phyloP scores from a whole-genome alignment of 75 land plant species.

The Selaginella tamariscina region DNA sequence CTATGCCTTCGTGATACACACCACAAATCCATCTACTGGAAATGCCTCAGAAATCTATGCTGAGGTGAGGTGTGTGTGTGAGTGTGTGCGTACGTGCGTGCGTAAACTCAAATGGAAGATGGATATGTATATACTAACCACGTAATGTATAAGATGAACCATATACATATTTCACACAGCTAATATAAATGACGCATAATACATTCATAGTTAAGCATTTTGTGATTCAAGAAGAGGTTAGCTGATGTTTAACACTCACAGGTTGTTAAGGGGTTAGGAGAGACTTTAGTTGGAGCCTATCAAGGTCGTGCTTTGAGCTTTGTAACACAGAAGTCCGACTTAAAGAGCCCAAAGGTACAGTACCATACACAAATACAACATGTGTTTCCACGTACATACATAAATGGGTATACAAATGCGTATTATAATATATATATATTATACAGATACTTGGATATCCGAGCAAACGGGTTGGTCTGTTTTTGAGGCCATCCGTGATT shows the following conservation, averaged over 20 bases:
- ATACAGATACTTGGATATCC: constrained; percentile 60
- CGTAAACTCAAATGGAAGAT: no score
- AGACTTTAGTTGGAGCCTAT: constrained; percentile 96
- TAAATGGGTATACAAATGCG: background rate
- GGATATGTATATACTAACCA: no score
- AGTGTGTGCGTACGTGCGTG: no score
- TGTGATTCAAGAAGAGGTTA: no score
- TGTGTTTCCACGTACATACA: no score
- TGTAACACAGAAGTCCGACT: constrained; percentile 59
- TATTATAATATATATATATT: no score
- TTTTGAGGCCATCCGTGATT: constrained; percentile 72
- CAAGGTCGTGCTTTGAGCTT: constrained; percentile 97
- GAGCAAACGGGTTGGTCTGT: constrained; percentile 89
- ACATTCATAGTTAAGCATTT: background rate
- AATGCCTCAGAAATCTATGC: constrained; percentile 97
- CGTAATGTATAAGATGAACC: no score
- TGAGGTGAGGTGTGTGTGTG: constrained; percentile 70
- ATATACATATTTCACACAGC: no score
- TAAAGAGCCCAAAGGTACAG: constrained; percentile 65
- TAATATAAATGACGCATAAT: background rate
- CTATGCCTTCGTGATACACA: constrained; percentile 98
- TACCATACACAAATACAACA: no score
- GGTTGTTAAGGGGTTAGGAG: constrained; percentile 96
- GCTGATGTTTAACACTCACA: constrained; percentile 12
- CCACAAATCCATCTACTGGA: constrained; percentile 93